Evolutionary conservation across 2,329 filamentous ascomycete species (phyloP).

Genomic region (Penicillium sp.): DNA sequence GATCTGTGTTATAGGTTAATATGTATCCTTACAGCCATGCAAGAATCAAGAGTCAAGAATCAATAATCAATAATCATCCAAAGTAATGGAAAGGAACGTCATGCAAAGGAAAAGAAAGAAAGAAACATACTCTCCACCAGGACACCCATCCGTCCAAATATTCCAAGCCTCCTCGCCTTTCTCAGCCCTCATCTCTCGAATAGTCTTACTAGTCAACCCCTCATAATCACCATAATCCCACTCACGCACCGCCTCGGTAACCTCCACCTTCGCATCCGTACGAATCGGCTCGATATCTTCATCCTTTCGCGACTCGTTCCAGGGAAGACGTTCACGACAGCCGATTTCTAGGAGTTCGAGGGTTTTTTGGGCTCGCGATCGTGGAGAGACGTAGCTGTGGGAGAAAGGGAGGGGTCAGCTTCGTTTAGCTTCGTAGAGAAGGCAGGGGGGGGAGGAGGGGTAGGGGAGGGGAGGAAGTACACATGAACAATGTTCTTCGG

Average conservation of each 20-base stretch:
- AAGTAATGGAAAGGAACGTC: not conserved
- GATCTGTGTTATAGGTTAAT: constrained; percentile 51
- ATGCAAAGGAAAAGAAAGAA: not conserved
- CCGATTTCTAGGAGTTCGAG: constrained; percentile 83
- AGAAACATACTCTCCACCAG: constrained; percentile 73
- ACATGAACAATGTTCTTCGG: constrained; percentile 81
- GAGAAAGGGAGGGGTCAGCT: constrained; percentile 3
- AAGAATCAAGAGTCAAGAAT: not conserved
- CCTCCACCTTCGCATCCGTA: constrained; percentile 65
- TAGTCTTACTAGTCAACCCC: constrained; percentile 74
- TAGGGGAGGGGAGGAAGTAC: constrained; percentile 54
- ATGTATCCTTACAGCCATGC: too few species aligned
- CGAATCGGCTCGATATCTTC: constrained; percentile 45
- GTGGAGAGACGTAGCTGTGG: constrained; percentile 78
- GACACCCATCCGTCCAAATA: constrained; percentile 89
- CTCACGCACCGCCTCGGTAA: constrained; percentile 75
- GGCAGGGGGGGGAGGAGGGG: not conserved
- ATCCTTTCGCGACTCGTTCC: constrained; percentile 52
- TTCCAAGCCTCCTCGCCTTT: constrained; percentile 71
- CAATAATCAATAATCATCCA: not conserved
- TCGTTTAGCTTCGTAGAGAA: not conserved
- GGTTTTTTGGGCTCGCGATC: constrained; percentile 82
- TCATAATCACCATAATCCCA: constrained; percentile 92
- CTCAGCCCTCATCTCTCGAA: constrained; percentile 61
- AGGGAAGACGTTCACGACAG: constrained; percentile 71